phyloP scores from a whole-genome alignment of 1,284 basidiomycete genomes.

The Paramarasmius palmivorus region DNA sequence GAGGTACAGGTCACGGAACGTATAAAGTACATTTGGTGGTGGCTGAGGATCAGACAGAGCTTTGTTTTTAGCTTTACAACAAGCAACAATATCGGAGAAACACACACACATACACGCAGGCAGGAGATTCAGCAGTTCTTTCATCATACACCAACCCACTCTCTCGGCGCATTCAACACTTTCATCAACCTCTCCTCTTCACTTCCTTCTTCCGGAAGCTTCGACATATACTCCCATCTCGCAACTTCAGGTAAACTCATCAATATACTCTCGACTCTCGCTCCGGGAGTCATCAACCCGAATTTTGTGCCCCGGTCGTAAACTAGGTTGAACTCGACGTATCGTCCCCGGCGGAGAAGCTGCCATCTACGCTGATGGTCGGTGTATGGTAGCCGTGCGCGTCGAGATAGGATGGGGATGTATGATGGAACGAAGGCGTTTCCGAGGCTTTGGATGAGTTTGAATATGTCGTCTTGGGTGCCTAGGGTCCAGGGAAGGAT shows the following conservation, averaged over 20 bases:
- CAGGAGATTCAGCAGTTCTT: too few relatives aligned
- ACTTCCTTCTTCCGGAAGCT: constrained; percentile 68
- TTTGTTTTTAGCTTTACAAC: too few relatives aligned
- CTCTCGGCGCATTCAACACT: constrained; percentile 68
- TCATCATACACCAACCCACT: too few relatives aligned
- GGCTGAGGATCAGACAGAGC: too few relatives aligned
- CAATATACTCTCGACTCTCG: constrained; percentile 89
- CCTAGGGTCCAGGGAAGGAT: too few relatives aligned
- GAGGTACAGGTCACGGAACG: too few relatives aligned
- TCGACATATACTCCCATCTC: constrained; percentile 92
- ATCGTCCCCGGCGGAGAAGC: constrained; percentile 83
- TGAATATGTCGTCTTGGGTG: constrained; percentile 73
- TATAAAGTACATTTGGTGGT: too few relatives aligned
- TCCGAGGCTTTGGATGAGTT: constrained; percentile 70
- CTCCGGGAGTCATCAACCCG: constrained; percentile 90
- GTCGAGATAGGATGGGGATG: constrained; percentile 75
- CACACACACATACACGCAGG: too few relatives aligned
- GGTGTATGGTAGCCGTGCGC: constrained; percentile 57
- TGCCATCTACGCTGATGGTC: constrained; percentile 85
- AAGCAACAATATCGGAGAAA: too few relatives aligned
- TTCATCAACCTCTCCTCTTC: constrained; percentile 73
- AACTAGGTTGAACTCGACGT: constrained; percentile 94
- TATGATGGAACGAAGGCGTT: constrained; percentile 88
- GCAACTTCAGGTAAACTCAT: constrained; percentile 92
- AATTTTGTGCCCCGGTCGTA: constrained; percentile 89